These are phyloP conservation scores for Hygrophila difformis DNA, from an alignment of 257 asterid genomes.

Conservation along the genomic window DNA sequence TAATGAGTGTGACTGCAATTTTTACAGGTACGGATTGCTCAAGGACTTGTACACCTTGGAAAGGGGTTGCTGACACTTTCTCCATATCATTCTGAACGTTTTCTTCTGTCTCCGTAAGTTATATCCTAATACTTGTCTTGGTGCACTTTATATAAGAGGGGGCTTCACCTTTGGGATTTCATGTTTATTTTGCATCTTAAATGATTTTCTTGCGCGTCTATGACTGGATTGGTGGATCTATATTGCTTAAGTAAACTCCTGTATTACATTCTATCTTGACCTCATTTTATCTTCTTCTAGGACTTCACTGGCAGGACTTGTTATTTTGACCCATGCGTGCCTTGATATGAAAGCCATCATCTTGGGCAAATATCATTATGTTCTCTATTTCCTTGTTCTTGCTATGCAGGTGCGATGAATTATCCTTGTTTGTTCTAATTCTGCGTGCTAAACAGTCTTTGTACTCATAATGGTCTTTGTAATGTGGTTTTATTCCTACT, in stretches of 20 bases:
- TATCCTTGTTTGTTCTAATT: not conserved
- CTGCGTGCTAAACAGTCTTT: not conserved
- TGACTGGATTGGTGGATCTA: no score
- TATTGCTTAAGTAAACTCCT: not conserved
- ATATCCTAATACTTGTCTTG: not conserved
- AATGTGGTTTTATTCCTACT: no score
- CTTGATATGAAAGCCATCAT: conserved; percentile 82
- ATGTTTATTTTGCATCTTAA: no score
- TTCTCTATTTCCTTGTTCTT: conserved; percentile 70
- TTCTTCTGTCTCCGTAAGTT: conserved; percentile 75
- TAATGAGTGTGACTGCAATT: conserved; percentile 1
- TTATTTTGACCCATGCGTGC: conserved; percentile 63
- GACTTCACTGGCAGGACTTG: conserved; percentile 82
- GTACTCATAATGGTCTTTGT: not conserved
- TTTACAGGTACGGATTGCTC: conserved; percentile 92
- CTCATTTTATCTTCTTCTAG: conserved; percentile 27
- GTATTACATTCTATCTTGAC: not conserved
- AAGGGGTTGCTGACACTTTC: conserved; percentile 84
- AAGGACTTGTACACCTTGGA: conserved; percentile 89
- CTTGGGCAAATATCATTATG: conserved; percentile 82
- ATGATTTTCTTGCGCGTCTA: no score
- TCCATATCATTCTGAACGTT: conserved; percentile 86
- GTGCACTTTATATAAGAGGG: not conserved
- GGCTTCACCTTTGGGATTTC: not conserved
- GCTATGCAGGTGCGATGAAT: conserved; percentile 97